Conservation (phyloP, 495 filamentous ascomycete species). For the Cercophora scortea region DNA sequence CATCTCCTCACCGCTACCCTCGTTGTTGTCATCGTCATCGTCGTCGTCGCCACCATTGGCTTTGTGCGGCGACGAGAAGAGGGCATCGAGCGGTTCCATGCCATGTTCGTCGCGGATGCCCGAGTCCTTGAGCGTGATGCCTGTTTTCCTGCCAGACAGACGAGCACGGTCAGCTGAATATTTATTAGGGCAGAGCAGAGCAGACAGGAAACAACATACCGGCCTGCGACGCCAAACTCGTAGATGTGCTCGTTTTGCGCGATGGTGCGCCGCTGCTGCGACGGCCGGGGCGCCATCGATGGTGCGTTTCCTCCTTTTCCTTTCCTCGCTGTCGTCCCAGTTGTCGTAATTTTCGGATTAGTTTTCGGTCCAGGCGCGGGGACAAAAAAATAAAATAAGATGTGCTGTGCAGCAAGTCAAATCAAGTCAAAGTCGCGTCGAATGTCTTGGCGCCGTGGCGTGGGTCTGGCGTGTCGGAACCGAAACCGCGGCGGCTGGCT, state of each 20-base stretch:
- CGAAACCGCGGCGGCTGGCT: no score
- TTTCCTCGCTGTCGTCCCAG: no score
- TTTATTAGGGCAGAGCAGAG: background rate
- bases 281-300: constrained; percentile 24
- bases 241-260: constrained; percentile 36
- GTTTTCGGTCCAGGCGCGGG: no score
- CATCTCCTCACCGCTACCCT: constrained; percentile 30
- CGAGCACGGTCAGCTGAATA: constrained; percentile 7
- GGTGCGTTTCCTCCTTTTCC: background rate
- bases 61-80: constrained; percentile 77
- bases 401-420: no score
- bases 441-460: no score
- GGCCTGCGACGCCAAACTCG: constrained; percentile 41
- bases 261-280: constrained; percentile 27
- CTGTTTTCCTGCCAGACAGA: constrained; percentile 63
- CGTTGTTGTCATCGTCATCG: constrained; percentile 14
- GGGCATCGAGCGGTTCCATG: constrained; percentile 72
- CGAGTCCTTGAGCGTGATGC: constrained; percentile 69
- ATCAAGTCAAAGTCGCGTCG: no score
- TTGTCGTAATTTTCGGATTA: no score
- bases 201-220: constrained; percentile 28
- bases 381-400: no score
- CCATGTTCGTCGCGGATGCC: constrained; percentile 85
- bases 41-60: constrained; percentile 7
- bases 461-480: no score